phyloP scores from a whole-genome alignment of 352 stramenopile species.

The Globisporangium recalcitrans region DNA sequence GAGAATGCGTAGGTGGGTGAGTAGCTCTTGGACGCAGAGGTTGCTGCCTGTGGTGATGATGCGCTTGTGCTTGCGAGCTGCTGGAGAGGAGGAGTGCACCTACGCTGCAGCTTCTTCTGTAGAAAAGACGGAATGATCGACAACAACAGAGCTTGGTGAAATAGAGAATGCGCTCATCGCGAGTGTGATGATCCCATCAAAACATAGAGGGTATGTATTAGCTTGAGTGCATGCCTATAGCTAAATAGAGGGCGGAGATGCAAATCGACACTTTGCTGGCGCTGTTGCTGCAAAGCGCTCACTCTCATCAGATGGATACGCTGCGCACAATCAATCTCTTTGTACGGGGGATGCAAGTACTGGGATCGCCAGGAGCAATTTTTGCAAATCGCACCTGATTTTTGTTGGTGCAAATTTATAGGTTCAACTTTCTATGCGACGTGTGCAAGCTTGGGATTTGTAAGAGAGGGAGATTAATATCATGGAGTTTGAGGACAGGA shows the following conservation, averaged over 20 bases:
- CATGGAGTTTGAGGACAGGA: neutral
- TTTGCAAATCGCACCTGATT: neutral
- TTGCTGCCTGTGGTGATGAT: too few relatives aligned
- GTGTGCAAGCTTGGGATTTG: neutral
- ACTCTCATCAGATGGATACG: neutral
- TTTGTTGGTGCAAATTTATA: neutral
- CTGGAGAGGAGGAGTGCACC: neutral
- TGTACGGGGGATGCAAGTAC: neutral
- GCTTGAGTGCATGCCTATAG: fast-evolving
- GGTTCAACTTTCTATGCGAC: neutral
- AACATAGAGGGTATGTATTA: neutral
- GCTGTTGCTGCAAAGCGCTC: neutral
- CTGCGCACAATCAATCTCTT: neutral
- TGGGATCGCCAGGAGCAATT: neutral
- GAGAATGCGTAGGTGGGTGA: too few relatives aligned
- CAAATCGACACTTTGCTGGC: too few relatives aligned
- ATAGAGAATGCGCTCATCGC: too few relatives aligned
- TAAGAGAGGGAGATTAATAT: neutral
- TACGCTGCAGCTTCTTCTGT: neutral
- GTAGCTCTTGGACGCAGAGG: neutral
- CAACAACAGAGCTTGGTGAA: too few relatives aligned
- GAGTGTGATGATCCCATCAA: too few relatives aligned
- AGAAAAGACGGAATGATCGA: neutral
- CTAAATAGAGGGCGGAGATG: neutral
- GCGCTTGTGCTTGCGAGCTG: neutral